Conservation (phyloP, 345 rosid species). For the Toxicodendron radicans region DNA sequence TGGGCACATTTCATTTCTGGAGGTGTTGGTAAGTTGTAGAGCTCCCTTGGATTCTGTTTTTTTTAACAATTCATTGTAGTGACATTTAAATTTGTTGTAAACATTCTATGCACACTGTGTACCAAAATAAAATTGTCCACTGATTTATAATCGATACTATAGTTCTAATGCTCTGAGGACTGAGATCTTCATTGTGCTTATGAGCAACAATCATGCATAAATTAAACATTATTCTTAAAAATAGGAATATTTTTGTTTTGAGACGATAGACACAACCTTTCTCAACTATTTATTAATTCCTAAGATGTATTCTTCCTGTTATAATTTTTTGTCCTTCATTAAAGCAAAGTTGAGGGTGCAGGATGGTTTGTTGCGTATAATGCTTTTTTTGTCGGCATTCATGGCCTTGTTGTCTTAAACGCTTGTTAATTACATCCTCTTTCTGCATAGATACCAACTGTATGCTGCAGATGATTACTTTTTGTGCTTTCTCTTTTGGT, state of each 20-base stretch:
- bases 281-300: background rate
- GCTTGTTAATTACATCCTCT: background rate
- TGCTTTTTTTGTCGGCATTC: background rate
- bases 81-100: background rate
- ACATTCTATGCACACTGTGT: background rate
- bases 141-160: background rate
- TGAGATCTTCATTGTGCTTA: background rate
- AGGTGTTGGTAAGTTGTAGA: constrained; percentile 62
- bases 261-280: background rate
- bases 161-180: background rate
- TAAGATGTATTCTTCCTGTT: background rate
- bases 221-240: too few species aligned
- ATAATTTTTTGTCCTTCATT: background rate
- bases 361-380: background rate
- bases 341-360: background rate
- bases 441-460: background rate
- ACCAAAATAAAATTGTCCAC: background rate
- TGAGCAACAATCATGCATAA: background rate
- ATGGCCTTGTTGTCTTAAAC: background rate
- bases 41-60: background rate
- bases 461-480: background rate
- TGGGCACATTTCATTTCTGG: constrained; percentile 96
- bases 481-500: background rate
- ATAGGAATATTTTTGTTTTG: background rate
- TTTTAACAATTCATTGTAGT: background rate